Percentiles rank a stretch among this genome's conserved stretches.
phyloP scores from a whole-genome alignment of 2,329 filamentous ascomycete genomes.

The Fusarium ambrosium region DNA sequence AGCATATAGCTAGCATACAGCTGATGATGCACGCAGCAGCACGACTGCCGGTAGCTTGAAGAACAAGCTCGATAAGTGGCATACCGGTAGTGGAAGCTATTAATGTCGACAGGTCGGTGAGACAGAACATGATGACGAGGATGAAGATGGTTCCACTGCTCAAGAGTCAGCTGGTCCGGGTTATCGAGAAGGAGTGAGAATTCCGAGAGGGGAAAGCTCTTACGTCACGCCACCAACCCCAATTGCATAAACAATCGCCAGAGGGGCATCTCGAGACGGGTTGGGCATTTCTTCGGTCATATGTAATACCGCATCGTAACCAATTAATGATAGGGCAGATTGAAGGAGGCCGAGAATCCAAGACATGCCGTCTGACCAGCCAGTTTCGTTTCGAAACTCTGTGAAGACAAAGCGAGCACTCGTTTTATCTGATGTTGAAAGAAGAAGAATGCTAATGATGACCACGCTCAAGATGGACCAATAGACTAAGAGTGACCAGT shows the following conservation, averaged over 20 bases:
- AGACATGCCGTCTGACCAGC: too few relatives aligned
- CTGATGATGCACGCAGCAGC: conserved; percentile 57
- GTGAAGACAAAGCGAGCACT: too few relatives aligned
- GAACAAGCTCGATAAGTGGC: conserved; percentile 61
- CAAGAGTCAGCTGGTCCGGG: neutral
- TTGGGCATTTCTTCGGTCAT: conserved; percentile 62
- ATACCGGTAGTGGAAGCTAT: conserved; percentile 57
- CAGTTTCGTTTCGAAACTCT: too few relatives aligned
- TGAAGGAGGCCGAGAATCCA: too few relatives aligned
- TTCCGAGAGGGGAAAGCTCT: conserved; percentile 27
- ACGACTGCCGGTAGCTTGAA: conserved; percentile 56
- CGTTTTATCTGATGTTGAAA: too few relatives aligned
- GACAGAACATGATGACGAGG: conserved; percentile 58
- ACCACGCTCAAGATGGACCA: too few relatives aligned
- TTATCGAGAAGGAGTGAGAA: too few relatives aligned
- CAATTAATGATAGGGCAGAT: too few relatives aligned
- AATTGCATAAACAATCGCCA: conserved; percentile 57
- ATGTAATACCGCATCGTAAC: conserved; percentile 56
- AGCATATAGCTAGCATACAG: conserved; percentile 58
- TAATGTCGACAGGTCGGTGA: conserved; percentile 54
- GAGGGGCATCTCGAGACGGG: conserved; percentile 56
- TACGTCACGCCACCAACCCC: conserved; percentile 58
- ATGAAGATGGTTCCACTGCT: conserved; percentile 55
- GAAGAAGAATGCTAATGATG: too few relatives aligned
- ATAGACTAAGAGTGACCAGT: too few relatives aligned